Evolutionary conservation across 2,329 filamentous ascomycete genomes (phyloP).

Genomic region (Cercospora citrullina): DNA sequence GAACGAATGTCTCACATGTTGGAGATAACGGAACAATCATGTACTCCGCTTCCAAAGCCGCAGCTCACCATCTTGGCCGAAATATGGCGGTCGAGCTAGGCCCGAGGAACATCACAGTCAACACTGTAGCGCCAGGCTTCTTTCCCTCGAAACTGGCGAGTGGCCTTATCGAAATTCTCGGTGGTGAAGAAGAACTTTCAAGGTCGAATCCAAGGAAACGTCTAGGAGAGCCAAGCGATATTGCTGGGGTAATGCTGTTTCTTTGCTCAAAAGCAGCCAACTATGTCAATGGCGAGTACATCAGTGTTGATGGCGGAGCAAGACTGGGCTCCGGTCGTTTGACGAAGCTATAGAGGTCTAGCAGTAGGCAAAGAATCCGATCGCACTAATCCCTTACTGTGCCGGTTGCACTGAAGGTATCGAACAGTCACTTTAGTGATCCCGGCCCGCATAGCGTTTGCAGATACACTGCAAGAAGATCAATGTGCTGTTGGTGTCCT

Average conservation of each 20-base stretch:
- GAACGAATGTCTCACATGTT: constrained; percentile 69
- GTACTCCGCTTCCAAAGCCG: constrained; percentile 85
- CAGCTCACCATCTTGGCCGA: constrained; percentile 76
- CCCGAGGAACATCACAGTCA: constrained; percentile 74
- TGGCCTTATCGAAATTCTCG: constrained; percentile 67
- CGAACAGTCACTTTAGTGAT: neutral
- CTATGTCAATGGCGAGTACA: constrained; percentile 69
- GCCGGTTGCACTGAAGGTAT: neutral
- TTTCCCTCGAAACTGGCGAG: constrained; percentile 70
- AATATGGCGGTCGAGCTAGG: constrained; percentile 81
- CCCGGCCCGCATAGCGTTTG: neutral
- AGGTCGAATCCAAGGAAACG: constrained; percentile 63
- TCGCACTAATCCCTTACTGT: neutral
- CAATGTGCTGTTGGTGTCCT: neutral
- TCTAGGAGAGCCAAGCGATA: constrained; percentile 71
- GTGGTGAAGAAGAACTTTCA: constrained; percentile 64
- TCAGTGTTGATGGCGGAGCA: constrained; percentile 68
- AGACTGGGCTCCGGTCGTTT: constrained; percentile 27
- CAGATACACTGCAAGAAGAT: neutral
- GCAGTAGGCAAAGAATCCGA: neutral
- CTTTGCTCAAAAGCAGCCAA: constrained; percentile 64
- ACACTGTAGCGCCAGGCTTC: constrained; percentile 66
- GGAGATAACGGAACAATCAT: constrained; percentile 73
- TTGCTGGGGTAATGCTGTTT: constrained; percentile 73
- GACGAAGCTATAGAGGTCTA: constrained; percentile 28